phyloP scores from a whole-genome alignment of 2,329 filamentous ascomycete species.

The Alternaria sp. region DNA sequence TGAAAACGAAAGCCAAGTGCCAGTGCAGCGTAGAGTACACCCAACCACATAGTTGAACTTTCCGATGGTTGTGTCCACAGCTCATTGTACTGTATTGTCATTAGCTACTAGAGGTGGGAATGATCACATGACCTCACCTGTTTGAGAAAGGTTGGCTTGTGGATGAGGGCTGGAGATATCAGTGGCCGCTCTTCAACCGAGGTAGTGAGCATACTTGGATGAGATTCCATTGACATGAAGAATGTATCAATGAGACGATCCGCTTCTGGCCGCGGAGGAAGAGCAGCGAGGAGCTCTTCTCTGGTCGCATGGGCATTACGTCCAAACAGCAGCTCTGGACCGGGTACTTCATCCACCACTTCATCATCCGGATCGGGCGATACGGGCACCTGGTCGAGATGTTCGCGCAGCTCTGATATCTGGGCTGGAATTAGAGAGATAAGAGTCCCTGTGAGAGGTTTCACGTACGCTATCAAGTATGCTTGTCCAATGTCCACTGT shows the following conservation, averaged over 20 bases:
- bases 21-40: conserved; percentile 53
- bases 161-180: conserved; percentile 29
- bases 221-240: conserved; percentile 36
- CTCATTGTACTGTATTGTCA: conserved; percentile 44
- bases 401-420: conserved; percentile 43
- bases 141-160: conserved; percentile 37
- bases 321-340: conserved; percentile 41
- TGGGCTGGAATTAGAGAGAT: conserved; percentile 5
- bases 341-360: conserved; percentile 19
- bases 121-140: conserved; percentile 18
- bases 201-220: conserved; percentile 25
- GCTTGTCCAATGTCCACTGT: conserved; percentile 46
- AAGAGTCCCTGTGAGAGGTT: neutral
- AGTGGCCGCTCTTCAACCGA: neutral
- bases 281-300: conserved; percentile 36
- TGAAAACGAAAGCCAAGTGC: conserved; percentile 35
- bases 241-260: conserved; percentile 34
- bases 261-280: conserved; percentile 33
- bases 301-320: conserved; percentile 33
- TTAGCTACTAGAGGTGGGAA: conserved; percentile 1
- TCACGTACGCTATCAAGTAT: conserved; percentile 43
- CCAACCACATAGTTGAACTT: conserved; percentile 53
- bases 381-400: conserved; percentile 39
- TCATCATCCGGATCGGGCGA: conserved; percentile 24
- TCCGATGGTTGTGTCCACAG: conserved; percentile 53